Percentiles rank a stretch among this genome's conserved stretches.
Conservation (phyloP, 306 rosid genomes). For the Lablab purpureus region DNA sequence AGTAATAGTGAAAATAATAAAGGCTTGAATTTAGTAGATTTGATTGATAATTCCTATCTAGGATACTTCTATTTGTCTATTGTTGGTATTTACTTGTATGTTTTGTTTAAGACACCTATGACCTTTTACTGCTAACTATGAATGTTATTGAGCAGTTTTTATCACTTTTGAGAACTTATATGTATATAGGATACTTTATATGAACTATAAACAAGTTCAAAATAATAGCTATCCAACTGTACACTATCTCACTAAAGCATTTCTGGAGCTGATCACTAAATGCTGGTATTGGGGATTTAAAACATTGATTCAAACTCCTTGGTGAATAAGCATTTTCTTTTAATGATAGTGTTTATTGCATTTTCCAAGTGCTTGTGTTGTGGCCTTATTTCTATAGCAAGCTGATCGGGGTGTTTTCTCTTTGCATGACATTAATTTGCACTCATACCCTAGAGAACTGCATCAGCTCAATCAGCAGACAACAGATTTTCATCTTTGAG, state of each 20-base stretch:
- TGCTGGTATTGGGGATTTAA: background rate
- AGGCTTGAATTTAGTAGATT: background rate
- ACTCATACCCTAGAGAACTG: slow-evolving; percentile 60
- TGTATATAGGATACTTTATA: no score
- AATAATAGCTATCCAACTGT: no score
- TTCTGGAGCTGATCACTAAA: background rate
- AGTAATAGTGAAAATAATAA: background rate
- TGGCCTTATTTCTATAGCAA: slow-evolving; percentile 35
- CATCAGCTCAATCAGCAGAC: slow-evolving; percentile 63
- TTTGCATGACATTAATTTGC: slow-evolving; percentile 40
- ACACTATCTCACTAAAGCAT: no score
- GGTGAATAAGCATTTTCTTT: slow-evolving; percentile 1
- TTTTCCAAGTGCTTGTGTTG: slow-evolving; percentile 37
- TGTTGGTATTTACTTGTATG: no score
- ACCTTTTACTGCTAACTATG: no score
- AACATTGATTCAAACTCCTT: background rate
- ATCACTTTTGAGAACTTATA: no score
- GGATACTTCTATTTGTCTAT: no score
- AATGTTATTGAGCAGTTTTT: no score
- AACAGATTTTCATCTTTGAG: slow-evolving; percentile 56
- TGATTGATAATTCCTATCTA: no score
- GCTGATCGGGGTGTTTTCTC: slow-evolving; percentile 30
- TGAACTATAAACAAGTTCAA: no score
- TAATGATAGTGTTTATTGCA: slow-evolving; percentile 11
- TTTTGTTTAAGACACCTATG: no score